Percentiles rank a stretch among this genome's conserved stretches.
Evolutionary conservation across 768 basidiomycete genomes (phyloP).

Genomic region (Dioszegia hungarica): DNA sequence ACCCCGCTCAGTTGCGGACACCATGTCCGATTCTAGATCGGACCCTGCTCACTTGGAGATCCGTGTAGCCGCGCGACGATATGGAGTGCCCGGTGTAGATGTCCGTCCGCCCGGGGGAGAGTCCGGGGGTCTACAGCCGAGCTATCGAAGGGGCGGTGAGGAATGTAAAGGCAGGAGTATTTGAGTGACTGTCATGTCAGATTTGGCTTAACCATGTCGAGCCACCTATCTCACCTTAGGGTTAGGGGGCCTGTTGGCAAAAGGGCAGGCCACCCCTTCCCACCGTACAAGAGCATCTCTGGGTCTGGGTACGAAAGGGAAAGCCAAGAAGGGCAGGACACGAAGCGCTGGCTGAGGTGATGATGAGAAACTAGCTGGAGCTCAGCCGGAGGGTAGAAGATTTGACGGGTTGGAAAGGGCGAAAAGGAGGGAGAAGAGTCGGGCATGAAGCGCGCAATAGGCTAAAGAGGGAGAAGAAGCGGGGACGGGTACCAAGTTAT

Average conservation of each 20-base stretch:
- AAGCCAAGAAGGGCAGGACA: constrained; percentile 1
- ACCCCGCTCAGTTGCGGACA: constrained; percentile 4
- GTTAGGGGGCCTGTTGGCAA: constrained; percentile 4
- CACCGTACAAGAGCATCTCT: neutral
- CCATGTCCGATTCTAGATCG: neutral
- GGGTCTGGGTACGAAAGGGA: neutral
- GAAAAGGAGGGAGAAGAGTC: neutral
- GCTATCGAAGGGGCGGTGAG: neutral
- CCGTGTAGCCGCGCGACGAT: neutral
- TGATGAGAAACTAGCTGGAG: neutral
- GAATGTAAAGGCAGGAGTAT: neutral
- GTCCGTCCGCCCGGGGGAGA: neutral
- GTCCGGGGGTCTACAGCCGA: neutral
- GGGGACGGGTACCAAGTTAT: neutral
- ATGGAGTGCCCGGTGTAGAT: neutral
- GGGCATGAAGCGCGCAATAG: neutral
- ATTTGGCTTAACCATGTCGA: neutral
- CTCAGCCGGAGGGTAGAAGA: neutral
- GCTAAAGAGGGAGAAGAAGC: neutral
- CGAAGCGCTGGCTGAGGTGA: neutral
- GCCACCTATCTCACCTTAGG: constrained; percentile 8
- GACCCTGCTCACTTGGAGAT: neutral
- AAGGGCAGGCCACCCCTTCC: constrained; percentile 1
- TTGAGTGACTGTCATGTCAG: neutral
- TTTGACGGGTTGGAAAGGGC: neutral